phyloP scores from a whole-genome alignment of 805 yeast species.

The Cyberlindnera misumaiensis region DNA sequence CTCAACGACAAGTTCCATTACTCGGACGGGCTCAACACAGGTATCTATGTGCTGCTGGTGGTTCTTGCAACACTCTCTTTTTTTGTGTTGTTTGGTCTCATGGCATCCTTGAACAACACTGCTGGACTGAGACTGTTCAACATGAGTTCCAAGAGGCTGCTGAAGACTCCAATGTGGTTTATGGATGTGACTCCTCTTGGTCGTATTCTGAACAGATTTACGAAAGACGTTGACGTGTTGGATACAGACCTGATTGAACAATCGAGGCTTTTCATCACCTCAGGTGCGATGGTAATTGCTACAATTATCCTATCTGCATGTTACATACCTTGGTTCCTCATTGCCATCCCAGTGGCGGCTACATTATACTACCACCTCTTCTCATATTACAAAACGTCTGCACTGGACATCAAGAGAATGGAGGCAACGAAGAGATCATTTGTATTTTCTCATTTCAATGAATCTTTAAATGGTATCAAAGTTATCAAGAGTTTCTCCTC shows the following conservation, averaged over 20 bases:
- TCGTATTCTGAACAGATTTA: slow-evolving; percentile 74
- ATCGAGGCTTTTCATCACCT: slow-evolving; percentile 49
- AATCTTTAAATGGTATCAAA: slow-evolving; percentile 58
- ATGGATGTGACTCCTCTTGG: slow-evolving; percentile 86
- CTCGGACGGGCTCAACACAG: slow-evolving; percentile 53
- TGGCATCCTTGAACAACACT: slow-evolving; percentile 43
- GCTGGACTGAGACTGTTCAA: slow-evolving; percentile 55
- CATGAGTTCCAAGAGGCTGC: slow-evolving; percentile 44
- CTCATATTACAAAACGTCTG: slow-evolving; percentile 58
- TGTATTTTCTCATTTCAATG: slow-evolving; percentile 69
- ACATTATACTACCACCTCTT: slow-evolving; percentile 38
- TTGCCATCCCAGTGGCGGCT: slow-evolving; percentile 50
- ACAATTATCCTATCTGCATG: slow-evolving; percentile 59
- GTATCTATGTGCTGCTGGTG: slow-evolving; percentile 51
- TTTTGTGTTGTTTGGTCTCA: slow-evolving; percentile 47
- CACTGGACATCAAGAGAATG: slow-evolving; percentile 70
- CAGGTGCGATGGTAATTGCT: slow-evolving; percentile 49
- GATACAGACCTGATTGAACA: slow-evolving; percentile 76
- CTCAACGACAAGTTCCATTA: slow-evolving; percentile 41
- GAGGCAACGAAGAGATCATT: slow-evolving; percentile 67
- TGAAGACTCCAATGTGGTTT: slow-evolving; percentile 75
- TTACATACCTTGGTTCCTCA: slow-evolving; percentile 72
- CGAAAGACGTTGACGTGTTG: slow-evolving; percentile 77
- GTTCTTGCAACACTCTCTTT: slow-evolving; percentile 40
- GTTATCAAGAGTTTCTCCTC: slow-evolving; percentile 58